phyloP scores from a whole-genome alignment of 192 early-diverging fungal species.

The Allomyces macrogynus region DNA sequence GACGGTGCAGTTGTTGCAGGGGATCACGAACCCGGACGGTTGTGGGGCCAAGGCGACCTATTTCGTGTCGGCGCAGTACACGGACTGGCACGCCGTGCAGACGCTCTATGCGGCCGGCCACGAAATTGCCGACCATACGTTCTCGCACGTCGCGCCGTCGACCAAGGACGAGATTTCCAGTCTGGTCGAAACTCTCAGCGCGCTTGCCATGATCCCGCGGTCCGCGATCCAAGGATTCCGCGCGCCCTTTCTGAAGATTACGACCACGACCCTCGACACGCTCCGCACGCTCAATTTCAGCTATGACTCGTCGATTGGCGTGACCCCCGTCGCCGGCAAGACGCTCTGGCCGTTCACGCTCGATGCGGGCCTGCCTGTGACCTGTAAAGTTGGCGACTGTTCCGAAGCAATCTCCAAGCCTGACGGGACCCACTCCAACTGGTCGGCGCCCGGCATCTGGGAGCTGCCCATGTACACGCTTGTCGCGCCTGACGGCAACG shows the following conservation, averaged over 20 bases:
- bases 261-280: constrained; percentile 3
- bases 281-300: constrained; percentile 12
- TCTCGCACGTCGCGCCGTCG: constrained; percentile 1
- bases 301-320: constrained; percentile 13
- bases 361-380: constrained; percentile 9
- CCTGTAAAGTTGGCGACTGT: constrained; percentile 9
- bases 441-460: constrained; percentile 15
- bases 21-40: background rate
- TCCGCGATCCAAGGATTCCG: constrained; percentile 13
- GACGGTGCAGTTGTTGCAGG: background rate
- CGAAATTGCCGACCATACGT: constrained; percentile 18
- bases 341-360: constrained; percentile 18
- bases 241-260: constrained; percentile 14
- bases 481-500: constrained; percentile 5
- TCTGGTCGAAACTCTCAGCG: background rate
- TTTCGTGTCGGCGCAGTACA: background rate
- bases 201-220: constrained; percentile 9
- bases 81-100: background rate
- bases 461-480: constrained; percentile 10
- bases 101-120: background rate
- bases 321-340: constrained; percentile 2
- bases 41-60: background rate
- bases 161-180: too few relatives aligned
- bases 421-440: constrained; percentile 2
- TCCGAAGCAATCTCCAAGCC: background rate